Evolutionary conservation across 2,329 filamentous ascomycete genomes (phyloP), one percentile per base, ranked within the genome.

Genomic region (Aureobasidium sp.): DNA sequence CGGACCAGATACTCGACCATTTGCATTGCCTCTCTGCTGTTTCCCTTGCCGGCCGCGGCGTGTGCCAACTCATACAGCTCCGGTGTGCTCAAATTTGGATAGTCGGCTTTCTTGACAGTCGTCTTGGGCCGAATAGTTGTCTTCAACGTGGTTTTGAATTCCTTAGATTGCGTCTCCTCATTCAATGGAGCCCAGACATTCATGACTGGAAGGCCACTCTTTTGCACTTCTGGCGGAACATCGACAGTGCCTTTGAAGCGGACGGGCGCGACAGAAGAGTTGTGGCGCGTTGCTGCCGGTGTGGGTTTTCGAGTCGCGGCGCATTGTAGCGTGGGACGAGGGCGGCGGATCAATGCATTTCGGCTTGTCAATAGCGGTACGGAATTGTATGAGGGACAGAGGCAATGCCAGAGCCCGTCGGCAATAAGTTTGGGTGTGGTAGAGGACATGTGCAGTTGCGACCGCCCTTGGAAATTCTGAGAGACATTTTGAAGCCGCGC

Each of bases 361-460:
- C 44, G 60, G 13, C 62, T 42, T 15, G 62, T 26, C 20, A 47
- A 15, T 10, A 51, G 47, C 29, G 64, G 37, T 17, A 26, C 50
- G 3, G 26, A 17, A 17, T 51, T 62, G 62, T 83, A 76, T 9
- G 79, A 80, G 13, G 85, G 85, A 68, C 83, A 87, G 17, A 88
- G 75, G 69, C 82, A 86, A 69, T 82, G 82, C 83, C 84, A 87
- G 50, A 88, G 78, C 64, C 84, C 83, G 71, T 88, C 85, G 68
- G 74, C 72, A 67, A 73, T 68, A 59, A 76, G 68, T 67, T 67
- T 72, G 57, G 69, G 67, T 44, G 69, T 66, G 66, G 66, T 70
- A 73, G 57, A 77, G 75, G 64, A 61, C 66, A 68, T 67, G 47
- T 63, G 56, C 56, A 17, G 42, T 55, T 20, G 13, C 5, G 15